Conservation (phyloP, 164 flowering plant genomes). For the Brasenia schreberi region DNA sequence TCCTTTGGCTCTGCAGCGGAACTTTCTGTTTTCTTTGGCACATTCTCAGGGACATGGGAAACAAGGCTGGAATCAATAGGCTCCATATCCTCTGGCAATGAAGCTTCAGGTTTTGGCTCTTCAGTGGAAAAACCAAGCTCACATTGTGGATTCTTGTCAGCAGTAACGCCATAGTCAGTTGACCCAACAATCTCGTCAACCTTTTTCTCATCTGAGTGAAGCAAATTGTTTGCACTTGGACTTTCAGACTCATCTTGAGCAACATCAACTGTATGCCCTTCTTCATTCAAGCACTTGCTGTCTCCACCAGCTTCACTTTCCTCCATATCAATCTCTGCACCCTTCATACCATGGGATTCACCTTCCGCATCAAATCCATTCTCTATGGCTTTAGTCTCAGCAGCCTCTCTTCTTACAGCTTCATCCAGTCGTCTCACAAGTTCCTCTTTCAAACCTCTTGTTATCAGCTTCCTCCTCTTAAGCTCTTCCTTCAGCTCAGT, state of each 20-base stretch:
- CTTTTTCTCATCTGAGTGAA: neutral
- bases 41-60: neutral
- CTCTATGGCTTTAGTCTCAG: conserved; percentile 7
- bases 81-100: neutral
- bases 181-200: neutral
- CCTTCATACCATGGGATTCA: conserved; percentile 6
- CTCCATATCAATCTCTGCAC: neutral
- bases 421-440: conserved; percentile 45
- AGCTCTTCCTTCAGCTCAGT: conserved; percentile 71
- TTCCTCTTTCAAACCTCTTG: conserved; percentile 56
- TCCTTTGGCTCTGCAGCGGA: neutral
- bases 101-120: neutral
- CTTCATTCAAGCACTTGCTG: neutral
- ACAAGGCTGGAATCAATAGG: neutral
- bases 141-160: neutral
- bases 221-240: neutral
- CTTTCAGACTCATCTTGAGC: neutral
- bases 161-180: neutral
- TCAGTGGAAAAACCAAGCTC: neutral
- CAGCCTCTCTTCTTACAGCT: conserved; percentile 35
- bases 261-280: neutral
- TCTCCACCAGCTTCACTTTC: neutral
- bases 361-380: conserved; percentile 11
- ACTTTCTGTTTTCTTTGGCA: neutral
- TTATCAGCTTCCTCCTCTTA: conserved; percentile 38